phyloP scores from a whole-genome alignment of 768 basidiomycete species.

The Mycena crocata region DNA sequence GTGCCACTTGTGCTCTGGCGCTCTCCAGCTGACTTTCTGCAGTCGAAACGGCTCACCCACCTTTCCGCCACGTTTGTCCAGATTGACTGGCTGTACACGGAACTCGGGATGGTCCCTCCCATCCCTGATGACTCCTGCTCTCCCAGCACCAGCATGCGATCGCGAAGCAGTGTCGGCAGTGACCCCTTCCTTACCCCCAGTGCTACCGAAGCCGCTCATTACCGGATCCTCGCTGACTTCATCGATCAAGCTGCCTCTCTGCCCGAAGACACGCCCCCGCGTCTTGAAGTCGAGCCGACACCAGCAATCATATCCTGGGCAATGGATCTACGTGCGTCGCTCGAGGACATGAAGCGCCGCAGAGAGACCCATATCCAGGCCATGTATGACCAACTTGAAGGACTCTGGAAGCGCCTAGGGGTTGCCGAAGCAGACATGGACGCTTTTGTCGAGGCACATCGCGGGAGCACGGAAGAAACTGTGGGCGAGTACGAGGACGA shows the following conservation, averaged over 20 bases:
- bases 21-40: background rate
- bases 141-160: conserved; percentile 26
- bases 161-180: conserved; percentile 24
- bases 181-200: conserved; percentile 35
- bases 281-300: conserved; percentile 85
- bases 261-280: conserved; percentile 54
- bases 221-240: conserved; percentile 71
- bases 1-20: conserved; percentile 42
- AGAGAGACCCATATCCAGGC: conserved; percentile 90
- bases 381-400: conserved; percentile 94
- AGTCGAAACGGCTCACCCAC: conserved; percentile 77
- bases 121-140: conserved; percentile 33
- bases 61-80: conserved; percentile 75
- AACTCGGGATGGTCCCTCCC: conserved; percentile 79
- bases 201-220: conserved; percentile 58
- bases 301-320: conserved; percentile 82
- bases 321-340: conserved; percentile 60
- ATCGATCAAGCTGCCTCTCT: conserved; percentile 44
- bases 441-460: conserved; percentile 88
- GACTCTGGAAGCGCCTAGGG: conserved; percentile 89
- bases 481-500: conserved; percentile 90
- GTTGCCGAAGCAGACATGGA: conserved; percentile 86
- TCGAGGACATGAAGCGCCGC: conserved; percentile 79
- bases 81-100: conserved; percentile 85
- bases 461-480: conserved; percentile 83